Evolutionary conservation across 2,329 filamentous ascomycete species (phyloP), one percentile per base, ranked within the genome.

Genomic region (Gliomastix tumulicola): DNA sequence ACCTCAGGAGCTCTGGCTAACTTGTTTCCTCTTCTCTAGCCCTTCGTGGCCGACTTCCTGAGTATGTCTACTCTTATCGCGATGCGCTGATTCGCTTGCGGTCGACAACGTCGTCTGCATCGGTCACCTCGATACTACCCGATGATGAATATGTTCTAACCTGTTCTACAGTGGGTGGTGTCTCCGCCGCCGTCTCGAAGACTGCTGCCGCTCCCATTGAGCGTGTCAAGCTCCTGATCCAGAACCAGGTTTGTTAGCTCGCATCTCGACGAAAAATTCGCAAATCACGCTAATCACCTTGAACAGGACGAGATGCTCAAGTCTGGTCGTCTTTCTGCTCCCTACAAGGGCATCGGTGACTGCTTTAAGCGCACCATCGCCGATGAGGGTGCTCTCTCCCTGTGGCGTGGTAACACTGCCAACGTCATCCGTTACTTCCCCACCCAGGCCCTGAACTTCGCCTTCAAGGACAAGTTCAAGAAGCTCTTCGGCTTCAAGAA

Each of bases 361-460:
- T 97, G 92, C 80, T 98, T 98, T 84, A 75, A 74, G 60, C 87
- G 92, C 67, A 97, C 92, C 65, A 79, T 78, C 50, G 81, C 82
- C 60, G 76, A 85, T 51, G 92, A 98, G 80, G 92, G 92, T 86
- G 72, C 92, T 59, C 82, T 92, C 69, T 82, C 90, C 51, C 80
- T 98, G 60, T 98, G 92, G 92, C 83, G 92, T 82, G 92, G 92
- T 74, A 98, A 98, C 88, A 98, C 92, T 67, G 92, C 92, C 88
- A 98, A 98, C 84, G 92, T 98, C 72, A 95, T 98, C 81, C 92
- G 92, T 85, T 98, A 98, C 80, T 98, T 98, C 88, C 92, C 92
- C 57, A 98, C 92, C 69, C 92, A 98, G 82, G 92, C 92, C 61
- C 79, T 98, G 69, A 98, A 98, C 89, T 98, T 98, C 66, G 92